These are phyloP conservation scores for Neofusicoccum ribis DNA, from an alignment of 2,329 filamentous ascomycete species.

Conservation along the genomic window DNA sequence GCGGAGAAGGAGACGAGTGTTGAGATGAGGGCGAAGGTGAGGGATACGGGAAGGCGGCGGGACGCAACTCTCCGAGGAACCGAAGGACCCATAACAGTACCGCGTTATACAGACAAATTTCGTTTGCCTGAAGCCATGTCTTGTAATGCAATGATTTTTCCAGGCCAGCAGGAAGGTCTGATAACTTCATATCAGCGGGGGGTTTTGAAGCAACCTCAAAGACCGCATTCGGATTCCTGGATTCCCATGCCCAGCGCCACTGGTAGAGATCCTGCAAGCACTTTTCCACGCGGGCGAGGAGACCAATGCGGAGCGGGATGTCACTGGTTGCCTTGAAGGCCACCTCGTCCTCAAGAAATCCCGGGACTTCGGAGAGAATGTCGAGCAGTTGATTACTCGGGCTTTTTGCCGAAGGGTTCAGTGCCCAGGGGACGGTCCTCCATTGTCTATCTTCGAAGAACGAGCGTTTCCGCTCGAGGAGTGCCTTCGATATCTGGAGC, in stretches of 20 bases:
- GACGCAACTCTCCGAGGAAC: slow-evolving; percentile 12
- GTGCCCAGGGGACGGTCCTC: slow-evolving; percentile 22
- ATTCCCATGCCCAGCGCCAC: slow-evolving; percentile 24
- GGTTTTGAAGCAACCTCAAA: slow-evolving; percentile 13
- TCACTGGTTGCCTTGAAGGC: slow-evolving; percentile 11
- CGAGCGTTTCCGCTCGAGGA: slow-evolving; percentile 21
- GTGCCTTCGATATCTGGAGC: slow-evolving; percentile 17
- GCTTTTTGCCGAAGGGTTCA: slow-evolving; percentile 16
- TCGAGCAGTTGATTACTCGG: slow-evolving; percentile 20
- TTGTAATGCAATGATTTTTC: slow-evolving; percentile 18
- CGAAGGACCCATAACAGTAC: slow-evolving; percentile 20
- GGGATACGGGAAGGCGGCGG: slow-evolving; percentile 3
- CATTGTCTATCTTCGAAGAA: slow-evolving; percentile 21
- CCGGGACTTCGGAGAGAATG: slow-evolving; percentile 21
- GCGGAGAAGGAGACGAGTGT: neutral
- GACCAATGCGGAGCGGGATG: neutral
- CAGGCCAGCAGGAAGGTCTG: slow-evolving; percentile 7
- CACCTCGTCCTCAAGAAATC: slow-evolving; percentile 19
- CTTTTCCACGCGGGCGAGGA: slow-evolving; percentile 17
- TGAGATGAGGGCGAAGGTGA: neutral
- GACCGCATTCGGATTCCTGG: slow-evolving; percentile 19
- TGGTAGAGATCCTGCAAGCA: slow-evolving; percentile 20
- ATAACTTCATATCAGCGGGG: neutral
- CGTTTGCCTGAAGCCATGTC: slow-evolving; percentile 18
- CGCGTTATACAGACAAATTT: slow-evolving; percentile 23